Base-by-base conservation (phyloP, 352 stramenopile genomes). In the Phytopythium vexans region DNA sequence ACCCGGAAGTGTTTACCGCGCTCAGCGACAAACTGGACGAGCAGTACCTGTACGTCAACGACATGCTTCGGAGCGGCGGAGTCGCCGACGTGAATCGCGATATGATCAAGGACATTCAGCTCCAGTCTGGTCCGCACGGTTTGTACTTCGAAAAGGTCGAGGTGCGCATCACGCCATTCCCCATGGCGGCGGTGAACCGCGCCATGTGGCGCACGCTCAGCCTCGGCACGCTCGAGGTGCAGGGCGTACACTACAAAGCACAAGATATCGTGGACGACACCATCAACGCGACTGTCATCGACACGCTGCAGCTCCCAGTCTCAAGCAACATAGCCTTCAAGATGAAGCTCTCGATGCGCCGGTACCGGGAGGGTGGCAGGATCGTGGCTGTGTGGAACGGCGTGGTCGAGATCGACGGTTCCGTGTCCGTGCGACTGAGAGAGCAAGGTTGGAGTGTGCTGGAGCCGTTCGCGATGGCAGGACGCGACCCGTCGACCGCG, bases 391-490 rank as follows among this genome's bases (percentile, higher is more conserved):
- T 79, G 6, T 79, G 66, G 64, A 69, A 58, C 6, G 55, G 52
- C n/a, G 64, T 66, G 27, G 59, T 76, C 10, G 66, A 79, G 57
- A 57, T 68, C 3, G 36, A 56, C 11, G 70, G 66, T 0, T 66
- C 55, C 0, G 40, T 76, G 15, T 68, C 57, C 32, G 59, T 79
- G 40, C 66, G 63, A 6, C 49, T 79, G 31, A 60, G 50, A 7
- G 70, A 79, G 42, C 64, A 56, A 6, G 70, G 70, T 6, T 77
- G 66, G 56, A 61, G 49, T 1, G 54, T 60, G 7, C 37, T 32
- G 8, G 64, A 49, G 6, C 34, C 48, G n/a, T n/a, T n/a, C n/a
- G n/a, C n/a, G n/a, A n/a, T n/a, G n/a, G n/a, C n/a, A n/a, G n/a
- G n/a, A n/a, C n/a, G n/a, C n/a, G n/a, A n/a, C n/a, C n/a, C n/a